Evolutionary conservation across 768 basidiomycete genomes (phyloP).

Genomic region (Piloderma croceum): DNA sequence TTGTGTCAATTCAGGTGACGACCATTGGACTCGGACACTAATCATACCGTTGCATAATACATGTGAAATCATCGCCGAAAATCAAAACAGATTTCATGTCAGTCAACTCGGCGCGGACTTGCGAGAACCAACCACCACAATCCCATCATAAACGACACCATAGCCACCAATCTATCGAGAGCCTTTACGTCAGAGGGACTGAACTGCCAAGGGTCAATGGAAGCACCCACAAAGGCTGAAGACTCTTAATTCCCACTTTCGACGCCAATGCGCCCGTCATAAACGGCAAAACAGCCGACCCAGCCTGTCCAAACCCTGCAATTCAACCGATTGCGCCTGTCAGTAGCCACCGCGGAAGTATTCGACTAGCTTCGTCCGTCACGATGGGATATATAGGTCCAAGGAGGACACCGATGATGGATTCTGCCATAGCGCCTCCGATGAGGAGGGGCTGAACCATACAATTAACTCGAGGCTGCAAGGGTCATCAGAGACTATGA

Average conservation of each 20-base stretch:
- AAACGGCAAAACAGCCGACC: conserved; percentile 42
- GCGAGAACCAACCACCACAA: too few species aligned
- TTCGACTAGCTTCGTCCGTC: conserved; percentile 28
- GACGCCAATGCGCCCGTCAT: conserved; percentile 40
- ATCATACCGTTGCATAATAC: too few species aligned
- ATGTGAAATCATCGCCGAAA: too few species aligned
- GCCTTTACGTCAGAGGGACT: background rate
- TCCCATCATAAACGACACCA: background rate
- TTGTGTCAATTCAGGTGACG: too few species aligned
- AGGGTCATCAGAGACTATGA: too few species aligned
- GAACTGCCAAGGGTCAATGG: background rate
- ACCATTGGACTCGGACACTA: too few species aligned
- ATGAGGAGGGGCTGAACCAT: too few species aligned
- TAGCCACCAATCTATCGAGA: background rate
- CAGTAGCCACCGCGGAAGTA: conserved; percentile 31
- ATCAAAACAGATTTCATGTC: too few species aligned
- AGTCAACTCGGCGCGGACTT: too few species aligned
- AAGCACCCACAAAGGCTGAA: conserved; percentile 43
- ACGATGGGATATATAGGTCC: conserved; percentile 52
- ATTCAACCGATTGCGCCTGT: conserved; percentile 45
- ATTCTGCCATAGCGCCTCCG: too few species aligned
- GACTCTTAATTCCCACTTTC: conserved; percentile 36
- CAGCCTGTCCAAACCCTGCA: conserved; percentile 45
- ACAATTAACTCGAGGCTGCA: too few species aligned
- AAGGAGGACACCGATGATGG: conserved; percentile 44